phyloP scores from a whole-genome alignment of 2,329 filamentous ascomycete species.

The Colletotrichum siamense region DNA sequence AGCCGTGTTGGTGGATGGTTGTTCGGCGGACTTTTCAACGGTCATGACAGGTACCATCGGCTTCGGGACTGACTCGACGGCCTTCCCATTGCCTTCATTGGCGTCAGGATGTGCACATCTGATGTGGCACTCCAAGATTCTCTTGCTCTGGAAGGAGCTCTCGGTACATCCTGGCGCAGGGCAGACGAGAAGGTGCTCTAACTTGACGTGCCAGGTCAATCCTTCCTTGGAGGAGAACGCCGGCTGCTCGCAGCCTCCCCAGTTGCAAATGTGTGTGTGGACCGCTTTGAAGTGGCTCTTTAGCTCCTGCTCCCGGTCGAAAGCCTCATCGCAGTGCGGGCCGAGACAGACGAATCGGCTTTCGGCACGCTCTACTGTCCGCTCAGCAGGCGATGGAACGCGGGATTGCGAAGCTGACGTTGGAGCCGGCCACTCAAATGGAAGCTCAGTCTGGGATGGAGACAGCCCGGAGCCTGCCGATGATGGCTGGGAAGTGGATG shows the following conservation, averaged over 20 bases:
- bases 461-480: constrained; percentile 35
- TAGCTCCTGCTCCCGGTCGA: constrained; percentile 28
- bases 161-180: constrained; percentile 44
- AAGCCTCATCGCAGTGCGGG: constrained; percentile 30
- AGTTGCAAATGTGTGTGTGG: constrained; percentile 42
- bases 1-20: neutral
- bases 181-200: constrained; percentile 47
- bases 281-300: constrained; percentile 28
- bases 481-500: constrained; percentile 26
- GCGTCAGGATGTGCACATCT: constrained; percentile 36
- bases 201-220: constrained; percentile 48
- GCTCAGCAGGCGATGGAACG: constrained; percentile 28
- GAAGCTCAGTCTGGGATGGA: constrained; percentile 31
- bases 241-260: constrained; percentile 40
- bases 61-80: constrained; percentile 20
- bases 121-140: constrained; percentile 43
- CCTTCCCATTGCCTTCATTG: neutral
- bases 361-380: constrained; percentile 4
- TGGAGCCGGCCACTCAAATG: constrained; percentile 25
- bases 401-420: constrained; percentile 19
- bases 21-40: neutral
- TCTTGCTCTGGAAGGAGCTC: constrained; percentile 35
- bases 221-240: constrained; percentile 42
- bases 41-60: neutral
- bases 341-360: constrained; percentile 30